Evolutionary conservation across 2,329 filamentous ascomycete genomes (phyloP).

Genomic region (Ophiosphaerella narmari): DNA sequence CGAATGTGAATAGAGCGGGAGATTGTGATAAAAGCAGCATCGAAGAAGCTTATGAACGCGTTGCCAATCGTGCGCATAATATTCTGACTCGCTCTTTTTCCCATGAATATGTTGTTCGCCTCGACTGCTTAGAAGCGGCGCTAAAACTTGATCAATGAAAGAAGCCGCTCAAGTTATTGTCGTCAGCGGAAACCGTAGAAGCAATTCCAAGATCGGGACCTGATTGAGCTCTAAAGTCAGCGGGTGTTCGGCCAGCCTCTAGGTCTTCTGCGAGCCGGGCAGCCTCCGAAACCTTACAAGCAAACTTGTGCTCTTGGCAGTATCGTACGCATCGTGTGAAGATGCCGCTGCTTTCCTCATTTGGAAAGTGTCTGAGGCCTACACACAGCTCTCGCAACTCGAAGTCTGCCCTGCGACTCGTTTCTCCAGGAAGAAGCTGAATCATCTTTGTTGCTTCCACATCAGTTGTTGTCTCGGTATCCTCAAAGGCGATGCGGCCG

Average conservation of each 20-base stretch:
- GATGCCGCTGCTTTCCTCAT: constrained; percentile 20
- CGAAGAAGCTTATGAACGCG: too few relatives aligned
- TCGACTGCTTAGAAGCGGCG: too few relatives aligned
- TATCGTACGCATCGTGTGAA: constrained; percentile 35
- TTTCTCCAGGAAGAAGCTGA: constrained; percentile 5
- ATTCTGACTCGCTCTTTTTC: too few relatives aligned
- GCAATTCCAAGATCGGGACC: too few relatives aligned
- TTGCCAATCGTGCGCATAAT: too few relatives aligned
- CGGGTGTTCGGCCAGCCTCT: constrained; percentile 1
- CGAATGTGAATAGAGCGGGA: too few relatives aligned
- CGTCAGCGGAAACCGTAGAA: too few relatives aligned
- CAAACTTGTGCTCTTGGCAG: constrained; percentile 18
- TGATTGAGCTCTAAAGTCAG: too few relatives aligned
- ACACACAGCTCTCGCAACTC: constrained; percentile 17
- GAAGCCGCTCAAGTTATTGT: too few relatives aligned
- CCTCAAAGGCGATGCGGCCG: constrained; percentile 6
- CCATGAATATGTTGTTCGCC: too few relatives aligned
- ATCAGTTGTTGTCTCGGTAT: constrained; percentile 7
- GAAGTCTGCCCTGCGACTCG: constrained; percentile 9
- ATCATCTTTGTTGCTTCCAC: constrained; percentile 29
- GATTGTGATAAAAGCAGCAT: too few relatives aligned
- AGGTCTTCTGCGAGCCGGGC: constrained; percentile 17
- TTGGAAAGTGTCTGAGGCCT: constrained; percentile 24
- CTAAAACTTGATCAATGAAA: too few relatives aligned
- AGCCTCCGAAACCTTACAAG: constrained; percentile 18